Conservation (phyloP, 1,284 basidiomycete species). For the Macrocybe sp. region DNA sequence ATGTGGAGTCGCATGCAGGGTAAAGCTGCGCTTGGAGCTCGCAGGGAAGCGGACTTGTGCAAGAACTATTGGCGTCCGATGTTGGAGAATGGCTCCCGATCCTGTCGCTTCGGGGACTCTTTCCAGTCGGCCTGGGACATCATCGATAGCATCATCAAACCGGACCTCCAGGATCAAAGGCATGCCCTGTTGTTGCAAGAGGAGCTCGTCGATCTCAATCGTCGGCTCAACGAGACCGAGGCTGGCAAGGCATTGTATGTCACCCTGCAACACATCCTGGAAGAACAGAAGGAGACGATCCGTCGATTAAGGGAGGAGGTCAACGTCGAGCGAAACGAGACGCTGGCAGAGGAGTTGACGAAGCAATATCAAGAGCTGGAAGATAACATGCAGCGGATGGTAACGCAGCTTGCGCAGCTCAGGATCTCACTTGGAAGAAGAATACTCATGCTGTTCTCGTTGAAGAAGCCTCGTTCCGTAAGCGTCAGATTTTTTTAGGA, state of each 20-base stretch:
- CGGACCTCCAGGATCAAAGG: conserved; percentile 2
- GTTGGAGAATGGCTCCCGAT: conserved; percentile 1
- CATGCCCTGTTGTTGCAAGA: background rate
- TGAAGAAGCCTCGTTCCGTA: conserved; percentile 7
- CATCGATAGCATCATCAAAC: background rate
- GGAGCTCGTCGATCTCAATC: background rate
- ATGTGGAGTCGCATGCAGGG: conserved; percentile 9
- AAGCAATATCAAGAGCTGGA: conserved; percentile 9
- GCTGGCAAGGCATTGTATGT: background rate
- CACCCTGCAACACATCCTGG: background rate
- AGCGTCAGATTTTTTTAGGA: background rate
- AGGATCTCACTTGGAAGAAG: conserved; percentile 10
- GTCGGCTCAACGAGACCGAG: background rate
- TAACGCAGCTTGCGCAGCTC: conserved; percentile 10
- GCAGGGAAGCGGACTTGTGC: conserved; percentile 10
- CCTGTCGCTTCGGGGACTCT: background rate
- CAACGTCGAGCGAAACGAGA: conserved; percentile 1
- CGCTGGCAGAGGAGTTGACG: conserved; percentile 6
- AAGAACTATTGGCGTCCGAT: conserved; percentile 6
- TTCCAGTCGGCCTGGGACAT: conserved; percentile 1
- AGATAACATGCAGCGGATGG: conserved; percentile 7
- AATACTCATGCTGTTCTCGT: conserved; percentile 5
- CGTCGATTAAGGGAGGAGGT: conserved; percentile 10
- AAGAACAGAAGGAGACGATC: background rate
- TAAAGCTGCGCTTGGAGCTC: conserved; percentile 1